Base-by-base conservation (phyloP, 768 basidiomycete genomes). In the Lactifluus echinatus region DNA sequence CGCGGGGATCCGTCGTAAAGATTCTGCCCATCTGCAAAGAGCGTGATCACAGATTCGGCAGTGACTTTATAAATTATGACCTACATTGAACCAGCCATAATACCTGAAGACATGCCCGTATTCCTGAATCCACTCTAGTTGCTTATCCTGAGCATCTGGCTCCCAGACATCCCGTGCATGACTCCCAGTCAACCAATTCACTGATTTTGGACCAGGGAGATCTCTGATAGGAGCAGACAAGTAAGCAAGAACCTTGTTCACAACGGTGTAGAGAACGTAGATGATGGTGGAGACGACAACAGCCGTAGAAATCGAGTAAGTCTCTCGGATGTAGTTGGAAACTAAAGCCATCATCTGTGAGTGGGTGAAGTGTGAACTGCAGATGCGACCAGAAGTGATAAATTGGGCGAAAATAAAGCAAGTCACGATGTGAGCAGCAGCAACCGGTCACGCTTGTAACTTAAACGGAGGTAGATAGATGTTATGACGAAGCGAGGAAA, bases 11-110 rank as follows among this genome's bases (percentile, higher is more conserved):
- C 10, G 40, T 45, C 7, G 31, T 43, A 11, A 28, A 0, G 50
- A 58, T 34, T 8, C 17, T 50, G 14, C 2, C 7, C 42, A 40
- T 2, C 60, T 61, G 47, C 23, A 4, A 33, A 46, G 17, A 5
- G 28, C 31, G n/a, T 5, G 23, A 37, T 17, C 8, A 17, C 34
- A 26, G 29, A 10, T 14, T 40, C 24, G 33, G 37, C 12, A 10
- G 26, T 7, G n/a, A 8, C 8, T 5, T 15, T 21, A 21, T 21
- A 19, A 26, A 37, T 33, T 23, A 14, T 1, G 31, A 26, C 33
- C 34, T 48, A 58, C 57, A 19, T 58, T 58, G 21, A 58, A 58
- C 37, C n/a, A 42, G 33, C 57, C 24, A 58, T 40, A 53, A 24
- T 47, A 58, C 31, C 39, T 53, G 45, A 53, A 33, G 29, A 46